phyloP scores from a whole-genome alignment of 768 basidiomycete species.

The Polyporus arcularius region DNA sequence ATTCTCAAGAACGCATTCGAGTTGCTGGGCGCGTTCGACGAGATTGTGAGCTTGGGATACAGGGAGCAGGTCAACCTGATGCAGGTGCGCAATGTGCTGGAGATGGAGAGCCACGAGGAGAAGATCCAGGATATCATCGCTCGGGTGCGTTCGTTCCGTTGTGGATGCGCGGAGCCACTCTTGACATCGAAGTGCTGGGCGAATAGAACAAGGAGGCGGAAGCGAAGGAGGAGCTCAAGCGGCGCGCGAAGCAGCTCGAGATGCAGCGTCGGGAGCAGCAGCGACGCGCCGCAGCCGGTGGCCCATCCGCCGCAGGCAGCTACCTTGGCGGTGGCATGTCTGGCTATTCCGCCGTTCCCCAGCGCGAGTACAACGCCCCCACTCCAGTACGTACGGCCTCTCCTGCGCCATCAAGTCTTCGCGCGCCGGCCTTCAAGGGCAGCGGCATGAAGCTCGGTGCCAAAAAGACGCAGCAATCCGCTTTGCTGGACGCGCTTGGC shows the following conservation, averaged over 20 bases:
- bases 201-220: slow-evolving; percentile 96
- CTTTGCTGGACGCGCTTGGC: slow-evolving; percentile 85
- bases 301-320: slow-evolving; percentile 47
- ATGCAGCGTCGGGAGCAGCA: slow-evolving; percentile 97
- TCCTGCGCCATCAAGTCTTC: slow-evolving; percentile 50
- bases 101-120: slow-evolving; percentile 92
- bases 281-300: slow-evolving; percentile 59
- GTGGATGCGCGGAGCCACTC: neutral
- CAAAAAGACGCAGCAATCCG: slow-evolving; percentile 89
- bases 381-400: slow-evolving; percentile 44
- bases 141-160: slow-evolving; percentile 57
- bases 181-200: neutral
- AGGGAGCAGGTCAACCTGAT: slow-evolving; percentile 76
- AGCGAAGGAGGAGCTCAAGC: slow-evolving; percentile 98
- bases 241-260: slow-evolving; percentile 96
- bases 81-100: slow-evolving; percentile 76
- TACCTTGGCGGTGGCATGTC: slow-evolving; percentile 69
- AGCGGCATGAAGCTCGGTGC: slow-evolving; percentile 95
- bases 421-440: slow-evolving; percentile 85
- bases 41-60: slow-evolving; percentile 90
- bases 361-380: slow-evolving; percentile 68
- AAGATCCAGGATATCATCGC: slow-evolving; percentile 99
- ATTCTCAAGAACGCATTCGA: slow-evolving; percentile 92
- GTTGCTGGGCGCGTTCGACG: slow-evolving; percentile 93
- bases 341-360: slow-evolving; percentile 70